Evolutionary conservation across 1,284 basidiomycete species (phyloP), one percentile per base, ranked within the genome.

Genomic region (Porphyrellus sp.): DNA sequence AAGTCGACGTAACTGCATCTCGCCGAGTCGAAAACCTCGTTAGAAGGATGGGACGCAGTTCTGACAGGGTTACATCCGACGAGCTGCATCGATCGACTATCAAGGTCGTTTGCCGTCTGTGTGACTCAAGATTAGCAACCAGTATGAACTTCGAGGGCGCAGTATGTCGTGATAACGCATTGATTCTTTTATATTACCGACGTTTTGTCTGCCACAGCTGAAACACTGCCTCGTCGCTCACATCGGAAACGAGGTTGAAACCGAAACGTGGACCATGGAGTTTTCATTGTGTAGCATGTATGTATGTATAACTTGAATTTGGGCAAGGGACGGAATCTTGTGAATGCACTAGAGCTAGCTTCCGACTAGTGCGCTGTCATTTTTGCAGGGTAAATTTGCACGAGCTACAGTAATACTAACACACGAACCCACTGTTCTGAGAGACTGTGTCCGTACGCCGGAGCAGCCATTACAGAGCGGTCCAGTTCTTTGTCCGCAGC

Each of bases 241-340:
- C 40, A 20, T 46, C 20, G 0, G 2, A 16, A 27, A 28, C 8
- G 30, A 38, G 4, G n/a, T n/a, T n/a, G 25, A 44, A 40, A 55
- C 40, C 15, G 34, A 46, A n/a, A 25, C 55, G 4, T 61, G 56
- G 57, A 45, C 40, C 16, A 28, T 33, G 21, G 23, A 3, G 34
- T 24, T 58, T 46, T 35, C 51, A 63, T 63, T 59, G 65, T 52
- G 59, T 37, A 57, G 38, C 27, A 42, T n/a, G n/a, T n/a, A n/a
- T 46, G 46, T 60, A 49, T 59, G 38, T 67, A 48, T 65, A 61
- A 6, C 44, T 47, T 35, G 35, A 51, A 49, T 45, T 48, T 50
- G 46, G 21, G 46, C 37, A 46, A 35, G 34, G 55, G 20, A n/a
- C n/a, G 44, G 23, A 51, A 31, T 45, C 43, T 35, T 28, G 46